These are phyloP conservation scores for Cryptosporidium xiaoi DNA, from an alignment of 169 alveolate species.

Conservation along the genomic window DNA sequence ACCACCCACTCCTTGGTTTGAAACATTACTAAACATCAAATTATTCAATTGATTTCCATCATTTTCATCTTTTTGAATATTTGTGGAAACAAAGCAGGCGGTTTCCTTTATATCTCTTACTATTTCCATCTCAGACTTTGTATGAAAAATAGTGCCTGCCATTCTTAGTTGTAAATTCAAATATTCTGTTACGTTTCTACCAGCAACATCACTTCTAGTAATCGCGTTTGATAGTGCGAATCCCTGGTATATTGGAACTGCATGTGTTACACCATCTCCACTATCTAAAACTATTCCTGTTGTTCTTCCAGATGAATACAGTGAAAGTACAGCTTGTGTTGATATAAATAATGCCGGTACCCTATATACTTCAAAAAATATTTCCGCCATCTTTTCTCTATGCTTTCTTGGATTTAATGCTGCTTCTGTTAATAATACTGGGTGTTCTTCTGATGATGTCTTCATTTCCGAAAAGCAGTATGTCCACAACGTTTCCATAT, in stretches of 20 bases:
- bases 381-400: slow-evolving; percentile 90
- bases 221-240: slow-evolving; percentile 89
- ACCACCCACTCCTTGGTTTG: slow-evolving; percentile 41
- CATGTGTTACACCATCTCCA: slow-evolving; percentile 94
- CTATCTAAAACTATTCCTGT: slow-evolving; percentile 93
- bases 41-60: slow-evolving; percentile 68
- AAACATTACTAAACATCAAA: slow-evolving; percentile 46
- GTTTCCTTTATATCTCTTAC: slow-evolving; percentile 86
- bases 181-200: slow-evolving; percentile 90
- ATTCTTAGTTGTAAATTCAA: slow-evolving; percentile 82
- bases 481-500: slow-evolving; percentile 90
- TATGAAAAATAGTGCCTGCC: slow-evolving; percentile 86
- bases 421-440: slow-evolving; percentile 92
- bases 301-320: slow-evolving; percentile 91
- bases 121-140: slow-evolving; percentile 85
- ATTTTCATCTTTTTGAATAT: slow-evolving; percentile 70
- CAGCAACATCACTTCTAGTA: slow-evolving; percentile 89
- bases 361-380: slow-evolving; percentile 90
- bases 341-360: slow-evolving; percentile 91
- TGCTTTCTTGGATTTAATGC: slow-evolving; percentile 91
- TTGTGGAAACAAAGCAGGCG: slow-evolving; percentile 80
- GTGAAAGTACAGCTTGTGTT: slow-evolving; percentile 90
- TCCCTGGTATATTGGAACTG: slow-evolving; percentile 93
- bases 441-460: slow-evolving; percentile 85
- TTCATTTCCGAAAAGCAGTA: slow-evolving; percentile 86